Base-by-base conservation (phyloP, 2,329 filamentous ascomycete genomes). In the Exophiala sp. region DNA sequence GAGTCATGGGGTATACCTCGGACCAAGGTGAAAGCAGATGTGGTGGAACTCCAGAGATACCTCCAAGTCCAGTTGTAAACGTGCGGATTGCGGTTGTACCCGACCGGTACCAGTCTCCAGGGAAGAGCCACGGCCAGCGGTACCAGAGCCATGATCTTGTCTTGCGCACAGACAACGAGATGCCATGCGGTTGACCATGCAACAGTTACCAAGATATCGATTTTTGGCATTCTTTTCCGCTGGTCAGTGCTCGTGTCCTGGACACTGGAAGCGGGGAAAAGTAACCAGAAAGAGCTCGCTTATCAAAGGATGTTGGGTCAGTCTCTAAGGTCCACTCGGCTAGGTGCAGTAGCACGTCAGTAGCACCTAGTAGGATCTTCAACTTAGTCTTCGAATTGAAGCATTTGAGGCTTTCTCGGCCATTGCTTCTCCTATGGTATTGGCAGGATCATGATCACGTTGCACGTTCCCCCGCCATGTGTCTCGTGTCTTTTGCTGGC, bases 1-100 rank as follows among this genome's bases (percentile, higher is more conserved):
- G 21, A 44, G 49, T 59, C 50, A 59, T 50, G 52, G 38, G 56
- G 52, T 42, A 47, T 10, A 21, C 14, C 32, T 34, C 43, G 41
- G 29, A 14, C 8, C 34, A 35, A 34, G 33, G 14, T 41, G 21
- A 9, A 39, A 18, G 39, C 39, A 18, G 24, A 52, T 44, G 44
- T 16, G 16, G 45, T 39, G 45, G 33, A 35, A 49, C 52, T 49
- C 39, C 40, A 9, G 18, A 52, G 38, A 33, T 53, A 54, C 56
- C 32, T 48, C 14, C 45, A 14, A 20, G 33, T 18, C 45, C 40
- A 16, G 32, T 32, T 44, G 52, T 32, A 33, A 55, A 16, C 29
- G 36, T 16, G 41, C 16, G 34, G n/a, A 51, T 29, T 14, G 33
- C 47, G 47, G 33, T 42, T 40, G 57, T 54, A 54, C 50, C 42